Base-by-base conservation (phyloP, 1,284 basidiomycete species). In the Ganoderma boninense region DNA sequence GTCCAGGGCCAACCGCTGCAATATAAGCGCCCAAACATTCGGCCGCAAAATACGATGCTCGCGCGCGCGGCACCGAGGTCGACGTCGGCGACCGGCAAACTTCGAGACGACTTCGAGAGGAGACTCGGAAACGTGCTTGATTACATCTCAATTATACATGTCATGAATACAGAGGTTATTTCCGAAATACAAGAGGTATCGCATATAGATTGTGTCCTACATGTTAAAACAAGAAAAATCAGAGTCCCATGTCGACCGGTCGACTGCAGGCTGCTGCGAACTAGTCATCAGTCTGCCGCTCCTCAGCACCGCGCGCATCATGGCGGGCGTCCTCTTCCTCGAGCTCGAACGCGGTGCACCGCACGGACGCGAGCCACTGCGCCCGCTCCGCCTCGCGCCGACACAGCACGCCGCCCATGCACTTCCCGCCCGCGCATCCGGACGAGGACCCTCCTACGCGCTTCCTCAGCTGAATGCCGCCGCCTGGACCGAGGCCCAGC, bases 291-390 rank as follows among this genome's bases (percentile, higher is more conserved):
- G 38, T 38, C 59, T 52, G 54, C 29, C 20, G 18, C 2, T 4
- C 54, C 32, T 61, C 38, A 14, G 23, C 29, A 23, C 49, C 60
- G 35, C 10, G 38, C 38, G 10, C 59, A 29, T 54, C 7, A 38
- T 29, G 6, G 35, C 4, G 49, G 32, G 38, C 23, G 6, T 64
- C 71, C 65, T 74, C 74, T 1, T 75, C 70, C 42, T 76, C 75
- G 14, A 76, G 82, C 70, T 90, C 88, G 70, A 85, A 89, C 20
- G 80, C 78, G 64, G 82, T 81, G 73, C 89, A 90, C 23, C 84
- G 82, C 62, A 89, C 81, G 42, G 75, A 74, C 65, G 79, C 79
- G 26, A 90, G 77, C 83, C 87, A 90, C 43, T 73, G 77, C 60
- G 76, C 75, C 40, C 84, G 81, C 68, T 84, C 83, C 62, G 83